phyloP scores from a whole-genome alignment of 306 rosid genomes.

The Castanea sativa region DNA sequence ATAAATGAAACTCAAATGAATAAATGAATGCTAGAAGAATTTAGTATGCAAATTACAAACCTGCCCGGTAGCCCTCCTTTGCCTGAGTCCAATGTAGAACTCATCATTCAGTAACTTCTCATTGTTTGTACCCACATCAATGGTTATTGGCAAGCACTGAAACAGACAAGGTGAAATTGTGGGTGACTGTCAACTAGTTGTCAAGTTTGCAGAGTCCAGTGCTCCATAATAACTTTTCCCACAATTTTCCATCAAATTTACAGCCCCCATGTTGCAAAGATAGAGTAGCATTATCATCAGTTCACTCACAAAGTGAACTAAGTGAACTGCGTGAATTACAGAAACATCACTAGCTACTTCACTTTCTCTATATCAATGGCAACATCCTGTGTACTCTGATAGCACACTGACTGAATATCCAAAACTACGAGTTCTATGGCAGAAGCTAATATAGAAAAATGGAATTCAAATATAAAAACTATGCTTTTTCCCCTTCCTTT shows the following conservation, averaged over 20 bases:
- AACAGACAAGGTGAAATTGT: not conserved
- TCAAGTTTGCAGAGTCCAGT: not conserved
- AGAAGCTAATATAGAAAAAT: too few relatives aligned
- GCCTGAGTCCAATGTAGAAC: conserved; percentile 91
- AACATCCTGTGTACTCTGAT: not conserved
- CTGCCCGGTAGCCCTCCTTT: conserved; percentile 89
- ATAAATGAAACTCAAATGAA: conserved; percentile 13
- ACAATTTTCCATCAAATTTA: not conserved
- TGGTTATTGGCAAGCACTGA: conserved; percentile 97
- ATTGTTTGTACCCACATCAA: conserved; percentile 99
- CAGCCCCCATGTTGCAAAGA: not conserved
- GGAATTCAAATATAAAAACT: not conserved
- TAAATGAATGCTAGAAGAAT: conserved; percentile 4
- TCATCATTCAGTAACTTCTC: conserved; percentile 78
- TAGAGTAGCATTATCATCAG: not conserved
- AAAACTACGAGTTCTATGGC: not conserved
- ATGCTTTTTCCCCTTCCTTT: not conserved
- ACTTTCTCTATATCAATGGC: not conserved
- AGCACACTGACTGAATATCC: too few relatives aligned
- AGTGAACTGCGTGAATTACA: not conserved
- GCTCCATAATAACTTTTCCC: not conserved
- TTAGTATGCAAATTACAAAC: conserved; percentile 31
- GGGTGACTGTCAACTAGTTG: not conserved
- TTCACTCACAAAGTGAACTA: not conserved
- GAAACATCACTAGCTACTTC: not conserved